Evolutionary conservation across 352 stramenopile genomes (phyloP).

Genomic region (Phytophthora fragariaefolia): DNA sequence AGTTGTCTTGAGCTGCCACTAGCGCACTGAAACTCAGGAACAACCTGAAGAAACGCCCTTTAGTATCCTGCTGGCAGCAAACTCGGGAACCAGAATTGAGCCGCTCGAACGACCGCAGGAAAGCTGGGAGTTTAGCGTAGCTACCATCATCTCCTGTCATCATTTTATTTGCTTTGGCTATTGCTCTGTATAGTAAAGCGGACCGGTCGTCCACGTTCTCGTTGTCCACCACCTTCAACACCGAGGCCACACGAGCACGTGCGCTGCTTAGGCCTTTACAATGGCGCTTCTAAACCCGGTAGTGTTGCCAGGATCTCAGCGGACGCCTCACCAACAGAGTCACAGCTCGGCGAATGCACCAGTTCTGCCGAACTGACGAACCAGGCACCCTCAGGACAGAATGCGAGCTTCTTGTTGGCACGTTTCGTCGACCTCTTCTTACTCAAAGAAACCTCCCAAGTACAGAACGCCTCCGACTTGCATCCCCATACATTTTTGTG

Average conservation of each 20-base stretch:
- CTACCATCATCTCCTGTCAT: background rate
- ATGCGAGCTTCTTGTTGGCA: background rate
- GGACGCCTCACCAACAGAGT: background rate
- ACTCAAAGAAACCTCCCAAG: background rate
- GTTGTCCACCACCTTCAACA: conserved; percentile 1
- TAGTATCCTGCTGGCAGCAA: conserved; percentile 4
- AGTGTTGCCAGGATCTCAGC: background rate
- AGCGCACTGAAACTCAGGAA: conserved; percentile 5
- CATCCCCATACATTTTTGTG: conserved; percentile 2
- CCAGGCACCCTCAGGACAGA: conserved; percentile 4
- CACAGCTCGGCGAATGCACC: background rate
- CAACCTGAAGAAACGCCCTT: conserved; percentile 8
- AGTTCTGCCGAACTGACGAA: conserved; percentile 1
- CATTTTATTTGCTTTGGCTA: background rate
- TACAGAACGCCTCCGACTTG: background rate
- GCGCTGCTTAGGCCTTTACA: conserved; percentile 10
- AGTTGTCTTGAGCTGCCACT: conserved; percentile 10
- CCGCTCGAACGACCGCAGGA: background rate
- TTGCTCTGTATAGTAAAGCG: conserved; percentile 1
- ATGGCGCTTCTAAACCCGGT: conserved; percentile 6
- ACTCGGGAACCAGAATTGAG: conserved; percentile 2
- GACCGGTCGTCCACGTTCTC: conserved; percentile 5
- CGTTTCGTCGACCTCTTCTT: background rate
- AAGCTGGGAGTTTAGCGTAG: conserved; percentile 7
- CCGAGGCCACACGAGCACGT: background rate